Conservation (phyloP, 2,329 filamentous ascomycete species). For the Volutella citrinella region DNA sequence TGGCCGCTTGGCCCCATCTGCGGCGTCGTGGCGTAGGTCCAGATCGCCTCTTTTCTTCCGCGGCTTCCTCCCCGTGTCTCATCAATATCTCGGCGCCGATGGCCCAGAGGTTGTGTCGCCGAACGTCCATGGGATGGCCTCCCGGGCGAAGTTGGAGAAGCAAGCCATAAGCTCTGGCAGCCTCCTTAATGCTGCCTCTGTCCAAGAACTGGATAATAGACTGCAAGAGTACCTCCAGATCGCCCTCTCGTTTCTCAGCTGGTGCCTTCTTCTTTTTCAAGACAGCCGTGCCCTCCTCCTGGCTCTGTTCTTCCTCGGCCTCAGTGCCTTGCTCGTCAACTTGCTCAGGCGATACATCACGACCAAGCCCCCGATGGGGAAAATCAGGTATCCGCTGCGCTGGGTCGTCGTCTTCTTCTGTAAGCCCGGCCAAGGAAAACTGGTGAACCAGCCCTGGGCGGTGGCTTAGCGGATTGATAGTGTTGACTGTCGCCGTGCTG, state of each 20-base stretch:
- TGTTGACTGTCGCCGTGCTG: conserved; percentile 10
- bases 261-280: conserved; percentile 15
- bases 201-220: conserved; percentile 72
- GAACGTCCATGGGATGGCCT: conserved; percentile 59
- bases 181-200: conserved; percentile 66
- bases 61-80: conserved; percentile 45
- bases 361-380: conserved; percentile 43
- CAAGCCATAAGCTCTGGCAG: conserved; percentile 71
- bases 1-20: conserved; percentile 43
- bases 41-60: conserved; percentile 4
- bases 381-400: conserved; percentile 42
- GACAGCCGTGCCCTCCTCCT: conserved; percentile 52
- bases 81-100: conserved; percentile 83
- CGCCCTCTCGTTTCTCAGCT: conserved; percentile 29
- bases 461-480: conserved; percentile 56
- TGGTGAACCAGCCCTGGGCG: conserved; percentile 50
- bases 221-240: conserved; percentile 65
- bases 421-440: conserved; percentile 51
- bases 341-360: conserved; percentile 1
- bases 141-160: conserved; percentile 55
- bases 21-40: conserved; percentile 2
- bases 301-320: conserved; percentile 61
- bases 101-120: conserved; percentile 71
- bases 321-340: conserved; percentile 17
- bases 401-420: conserved; percentile 42